phyloP scores from a whole-genome alignment of 805 yeast species.

The Candida sithepensis region DNA sequence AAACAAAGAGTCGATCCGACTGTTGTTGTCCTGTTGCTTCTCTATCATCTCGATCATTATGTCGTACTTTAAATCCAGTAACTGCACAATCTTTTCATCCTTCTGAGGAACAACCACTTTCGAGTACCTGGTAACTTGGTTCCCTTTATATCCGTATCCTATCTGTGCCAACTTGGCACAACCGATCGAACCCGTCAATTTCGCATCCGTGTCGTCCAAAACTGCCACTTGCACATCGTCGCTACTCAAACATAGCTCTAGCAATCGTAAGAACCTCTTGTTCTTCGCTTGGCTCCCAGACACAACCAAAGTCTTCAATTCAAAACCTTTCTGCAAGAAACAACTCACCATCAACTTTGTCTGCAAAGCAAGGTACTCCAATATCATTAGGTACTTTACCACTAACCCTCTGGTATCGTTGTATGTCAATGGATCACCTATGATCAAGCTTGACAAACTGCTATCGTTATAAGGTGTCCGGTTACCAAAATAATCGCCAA shows the following conservation, averaged over 20 bases:
- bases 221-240: constrained; percentile 7
- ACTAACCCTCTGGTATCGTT: constrained; percentile 30
- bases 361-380: constrained; percentile 54
- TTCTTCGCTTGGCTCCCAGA: constrained; percentile 56
- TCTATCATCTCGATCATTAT: constrained; percentile 11
- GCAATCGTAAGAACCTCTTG: constrained; percentile 33
- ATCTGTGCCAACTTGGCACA: constrained; percentile 10
- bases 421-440: constrained; percentile 42
- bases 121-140: neutral
- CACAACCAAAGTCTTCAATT: constrained; percentile 34
- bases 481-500: constrained; percentile 58
- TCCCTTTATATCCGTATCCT: neutral
- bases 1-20: constrained; percentile 3
- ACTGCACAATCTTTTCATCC: constrained; percentile 1
- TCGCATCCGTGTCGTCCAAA: constrained; percentile 7
- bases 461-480: constrained; percentile 54
- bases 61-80: constrained; percentile 12
- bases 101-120: neutral
- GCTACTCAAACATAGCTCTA: constrained; percentile 24
- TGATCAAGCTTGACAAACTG: constrained; percentile 43
- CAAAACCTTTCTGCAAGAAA: constrained; percentile 21
- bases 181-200: constrained; percentile 15
- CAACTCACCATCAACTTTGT: constrained; percentile 37
- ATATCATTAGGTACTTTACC: constrained; percentile 39
- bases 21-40: constrained; percentile 15